Conservation (phyloP, 2,329 filamentous ascomycete species). For the Diplocarpon mali region DNA sequence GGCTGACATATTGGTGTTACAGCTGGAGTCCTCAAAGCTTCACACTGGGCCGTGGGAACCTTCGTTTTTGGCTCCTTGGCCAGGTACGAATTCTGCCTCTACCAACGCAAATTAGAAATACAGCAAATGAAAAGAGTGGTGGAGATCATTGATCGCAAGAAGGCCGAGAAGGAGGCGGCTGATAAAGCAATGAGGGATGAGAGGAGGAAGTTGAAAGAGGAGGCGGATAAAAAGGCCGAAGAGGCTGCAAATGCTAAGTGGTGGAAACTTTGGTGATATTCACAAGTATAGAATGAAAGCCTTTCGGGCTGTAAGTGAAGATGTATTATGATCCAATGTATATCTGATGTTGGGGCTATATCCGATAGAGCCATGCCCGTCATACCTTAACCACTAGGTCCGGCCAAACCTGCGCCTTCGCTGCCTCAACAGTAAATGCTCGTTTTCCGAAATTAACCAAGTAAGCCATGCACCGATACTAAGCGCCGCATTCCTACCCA, state of each 20-base stretch:
- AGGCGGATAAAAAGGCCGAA: slow-evolving; percentile 29
- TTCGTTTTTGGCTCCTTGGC: slow-evolving; percentile 60
- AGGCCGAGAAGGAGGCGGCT: slow-evolving; percentile 47
- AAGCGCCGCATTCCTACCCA: neutral
- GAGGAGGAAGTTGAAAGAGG: slow-evolving; percentile 33
- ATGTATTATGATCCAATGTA: too few relatives aligned
- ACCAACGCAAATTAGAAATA: slow-evolving; percentile 60
- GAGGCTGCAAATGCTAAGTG: slow-evolving; percentile 18
- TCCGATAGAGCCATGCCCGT: neutral
- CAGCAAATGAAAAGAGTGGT: slow-evolving; percentile 77
- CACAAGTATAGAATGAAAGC: too few relatives aligned
- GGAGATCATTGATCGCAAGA: slow-evolving; percentile 67
- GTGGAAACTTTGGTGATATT: slow-evolving; percentile 26
- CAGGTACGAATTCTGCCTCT: slow-evolving; percentile 78
- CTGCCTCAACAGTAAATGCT: too few relatives aligned
- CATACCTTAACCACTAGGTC: neutral
- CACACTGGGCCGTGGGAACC: slow-evolving; percentile 76
- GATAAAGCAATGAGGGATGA: slow-evolving; percentile 32
- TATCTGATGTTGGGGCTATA: too few relatives aligned
- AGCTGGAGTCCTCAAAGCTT: slow-evolving; percentile 53
- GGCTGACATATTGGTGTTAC: slow-evolving; percentile 8
- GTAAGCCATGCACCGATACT: neutral
- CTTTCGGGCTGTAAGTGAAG: too few relatives aligned
- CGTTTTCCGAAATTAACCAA: too few relatives aligned
- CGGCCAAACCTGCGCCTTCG: too few relatives aligned